These are phyloP conservation scores for Penicillium expansum DNA, from an alignment of 2,329 filamentous ascomycete species.

Conservation along the genomic window DNA sequence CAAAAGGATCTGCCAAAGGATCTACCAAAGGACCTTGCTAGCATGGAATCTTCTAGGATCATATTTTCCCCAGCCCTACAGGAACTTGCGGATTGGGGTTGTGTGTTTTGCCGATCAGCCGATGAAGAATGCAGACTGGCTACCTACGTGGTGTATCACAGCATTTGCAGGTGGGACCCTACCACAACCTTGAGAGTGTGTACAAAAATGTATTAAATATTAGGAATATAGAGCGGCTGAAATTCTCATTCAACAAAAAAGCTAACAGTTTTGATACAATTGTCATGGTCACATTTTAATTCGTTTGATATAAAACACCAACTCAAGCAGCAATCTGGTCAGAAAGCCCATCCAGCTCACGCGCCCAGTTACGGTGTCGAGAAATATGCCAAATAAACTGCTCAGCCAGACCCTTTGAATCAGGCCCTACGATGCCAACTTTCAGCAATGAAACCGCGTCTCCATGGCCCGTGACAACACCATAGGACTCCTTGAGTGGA, in stretches of 20 bases:
- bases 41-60: not conserved
- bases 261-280: not conserved
- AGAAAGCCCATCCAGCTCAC: conserved; percentile 70
- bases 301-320: not conserved
- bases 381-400: conserved; percentile 68
- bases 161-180: not conserved
- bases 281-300: conserved; percentile 1
- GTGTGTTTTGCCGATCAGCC: not conserved
- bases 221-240: not conserved
- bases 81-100: not conserved
- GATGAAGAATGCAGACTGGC: not conserved
- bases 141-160: not conserved
- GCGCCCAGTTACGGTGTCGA: conserved; percentile 69
- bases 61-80: not conserved
- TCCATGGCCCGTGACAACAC: conserved; percentile 34
- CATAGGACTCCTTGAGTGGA: conserved; percentile 31
- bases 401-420: conserved; percentile 65
- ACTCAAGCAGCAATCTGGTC: conserved; percentile 66
- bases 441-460: conserved; percentile 23
- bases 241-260: not conserved
- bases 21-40: not conserved
- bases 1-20: not conserved
- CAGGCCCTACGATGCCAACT: conserved; percentile 59
- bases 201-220: not conserved
- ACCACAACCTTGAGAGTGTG: not conserved